phyloP scores from a whole-genome alignment of 1,284 basidiomycete genomes.

The Vanrija pseudolonga region DNA sequence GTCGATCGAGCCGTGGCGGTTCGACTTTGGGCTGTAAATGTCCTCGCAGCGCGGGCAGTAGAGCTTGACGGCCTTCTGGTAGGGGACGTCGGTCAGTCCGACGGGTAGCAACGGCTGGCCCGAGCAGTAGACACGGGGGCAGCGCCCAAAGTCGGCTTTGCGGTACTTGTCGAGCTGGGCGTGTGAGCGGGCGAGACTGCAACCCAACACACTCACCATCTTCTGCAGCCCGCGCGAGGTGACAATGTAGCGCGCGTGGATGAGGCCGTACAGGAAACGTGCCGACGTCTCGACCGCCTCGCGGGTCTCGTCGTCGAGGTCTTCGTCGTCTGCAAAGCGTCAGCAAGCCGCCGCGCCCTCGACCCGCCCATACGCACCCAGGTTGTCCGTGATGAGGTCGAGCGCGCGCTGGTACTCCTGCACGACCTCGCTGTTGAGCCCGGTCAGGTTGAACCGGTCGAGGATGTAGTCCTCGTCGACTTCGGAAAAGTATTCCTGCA shows the following conservation, averaged over 20 bases:
- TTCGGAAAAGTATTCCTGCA: constrained; percentile 92
- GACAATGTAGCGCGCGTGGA: constrained; percentile 95
- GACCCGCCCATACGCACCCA: constrained; percentile 58
- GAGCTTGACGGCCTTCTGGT: constrained; percentile 94
- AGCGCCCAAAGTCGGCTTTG: constrained; percentile 91
- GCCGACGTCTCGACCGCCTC: constrained; percentile 77
- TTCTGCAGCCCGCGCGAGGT: constrained; percentile 88
- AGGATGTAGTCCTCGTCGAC: constrained; percentile 99
- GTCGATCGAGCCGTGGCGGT: constrained; percentile 89
- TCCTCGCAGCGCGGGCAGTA: constrained; percentile 96
- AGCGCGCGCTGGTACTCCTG: constrained; percentile 90
- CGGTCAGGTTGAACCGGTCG: constrained; percentile 96
- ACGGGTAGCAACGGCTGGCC: constrained; percentile 90
- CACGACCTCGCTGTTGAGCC: constrained; percentile 87
- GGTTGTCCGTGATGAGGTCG: constrained; percentile 84
- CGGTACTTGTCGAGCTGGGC: constrained; percentile 93
- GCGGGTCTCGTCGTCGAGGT: constrained; percentile 52
- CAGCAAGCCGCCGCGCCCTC: constrained; percentile 1
- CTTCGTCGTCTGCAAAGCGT: constrained; percentile 47
- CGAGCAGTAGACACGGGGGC: constrained; percentile 89
- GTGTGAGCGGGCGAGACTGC: not conserved
- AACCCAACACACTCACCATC: constrained; percentile 67
- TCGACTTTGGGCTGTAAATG: constrained; percentile 91
- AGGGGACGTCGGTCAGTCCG: constrained; percentile 86
- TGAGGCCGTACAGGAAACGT: constrained; percentile 86